Evolutionary conservation across 805 yeast species (phyloP).

Genomic region (Pichia californica): DNA sequence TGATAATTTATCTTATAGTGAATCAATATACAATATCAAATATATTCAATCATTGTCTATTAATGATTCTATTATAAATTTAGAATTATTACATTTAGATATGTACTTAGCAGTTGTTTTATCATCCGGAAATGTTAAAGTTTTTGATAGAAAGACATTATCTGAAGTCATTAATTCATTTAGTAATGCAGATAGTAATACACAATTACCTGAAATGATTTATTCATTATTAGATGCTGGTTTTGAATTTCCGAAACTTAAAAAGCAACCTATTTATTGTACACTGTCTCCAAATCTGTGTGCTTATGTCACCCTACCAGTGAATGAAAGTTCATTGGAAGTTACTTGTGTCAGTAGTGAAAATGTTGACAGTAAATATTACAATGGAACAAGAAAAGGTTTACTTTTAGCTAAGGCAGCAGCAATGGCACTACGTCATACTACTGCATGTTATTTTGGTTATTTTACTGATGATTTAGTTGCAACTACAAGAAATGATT

Average conservation of each 20-base stretch:
- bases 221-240: slow-evolving; percentile 48
- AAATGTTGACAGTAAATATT: slow-evolving; percentile 10
- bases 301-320: slow-evolving; percentile 32
- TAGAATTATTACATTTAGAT: slow-evolving; percentile 34
- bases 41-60: slow-evolving; percentile 20
- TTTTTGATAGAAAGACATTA: slow-evolving; percentile 36
- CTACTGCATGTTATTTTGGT: slow-evolving; percentile 64
- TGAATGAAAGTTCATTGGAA: slow-evolving; percentile 18
- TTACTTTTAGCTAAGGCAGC: slow-evolving; percentile 42
- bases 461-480: slow-evolving; percentile 65
- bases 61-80: slow-evolving; percentile 24
- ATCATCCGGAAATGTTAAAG: slow-evolving; percentile 39
- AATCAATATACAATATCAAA: slow-evolving; percentile 8
- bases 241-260: slow-evolving; percentile 38
- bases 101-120: slow-evolving; percentile 34
- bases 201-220: slow-evolving; percentile 28
- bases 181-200: slow-evolving; percentile 15
- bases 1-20: slow-evolving; percentile 7
- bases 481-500: slow-evolving; percentile 45
- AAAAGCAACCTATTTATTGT: slow-evolving; percentile 29
- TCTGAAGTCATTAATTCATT: slow-evolving; percentile 22
- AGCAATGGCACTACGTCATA: slow-evolving; percentile 59
- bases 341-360: slow-evolving; percentile 19
- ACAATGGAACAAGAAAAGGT: slow-evolving; percentile 21
- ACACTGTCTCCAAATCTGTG: slow-evolving; percentile 48